phyloP scores from a whole-genome alignment of 2,329 filamentous ascomycete genomes.

The Cladorrhinum sp. region DNA sequence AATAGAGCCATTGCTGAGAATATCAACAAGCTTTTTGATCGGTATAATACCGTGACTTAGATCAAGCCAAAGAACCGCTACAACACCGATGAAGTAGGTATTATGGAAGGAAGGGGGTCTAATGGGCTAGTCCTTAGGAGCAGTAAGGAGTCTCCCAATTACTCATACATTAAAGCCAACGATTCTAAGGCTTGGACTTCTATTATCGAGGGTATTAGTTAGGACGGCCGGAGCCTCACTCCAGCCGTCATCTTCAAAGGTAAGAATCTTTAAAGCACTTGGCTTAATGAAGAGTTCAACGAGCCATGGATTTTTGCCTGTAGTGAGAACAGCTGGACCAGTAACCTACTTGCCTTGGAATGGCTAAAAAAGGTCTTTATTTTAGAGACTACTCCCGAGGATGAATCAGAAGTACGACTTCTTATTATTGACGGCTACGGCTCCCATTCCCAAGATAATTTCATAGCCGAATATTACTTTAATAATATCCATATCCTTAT shows the following conservation, averaged over 20 bases:
- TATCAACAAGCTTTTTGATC: conserved; percentile 7
- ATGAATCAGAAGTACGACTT: background rate
- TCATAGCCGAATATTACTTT: conserved; percentile 4
- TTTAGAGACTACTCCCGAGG: background rate
- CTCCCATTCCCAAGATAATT: conserved; percentile 1
- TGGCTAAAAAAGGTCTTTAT: conserved; percentile 7
- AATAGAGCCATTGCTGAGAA: background rate
- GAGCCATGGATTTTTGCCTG: background rate
- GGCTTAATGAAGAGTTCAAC: background rate
- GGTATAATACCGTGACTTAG: background rate
- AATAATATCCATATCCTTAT: too few relatives aligned
- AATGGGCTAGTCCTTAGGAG: conserved; percentile 6
- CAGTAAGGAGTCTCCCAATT: background rate
- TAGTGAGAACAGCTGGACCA: conserved; percentile 7
- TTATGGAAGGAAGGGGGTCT: conserved; percentile 1
- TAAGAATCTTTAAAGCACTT: background rate
- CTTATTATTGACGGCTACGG: conserved; percentile 6
- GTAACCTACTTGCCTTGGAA: conserved; percentile 1
- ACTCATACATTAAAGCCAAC: background rate
- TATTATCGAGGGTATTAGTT: conserved; percentile 6
- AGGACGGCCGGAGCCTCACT: background rate
- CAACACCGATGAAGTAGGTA: conserved; percentile 5
- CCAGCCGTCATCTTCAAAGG: conserved; percentile 9
- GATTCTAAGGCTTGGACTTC: background rate
- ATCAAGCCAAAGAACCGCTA: background rate